phyloP scores from a whole-genome alignment of 805 yeast genomes.

The Yarrowia hollandica region DNA sequence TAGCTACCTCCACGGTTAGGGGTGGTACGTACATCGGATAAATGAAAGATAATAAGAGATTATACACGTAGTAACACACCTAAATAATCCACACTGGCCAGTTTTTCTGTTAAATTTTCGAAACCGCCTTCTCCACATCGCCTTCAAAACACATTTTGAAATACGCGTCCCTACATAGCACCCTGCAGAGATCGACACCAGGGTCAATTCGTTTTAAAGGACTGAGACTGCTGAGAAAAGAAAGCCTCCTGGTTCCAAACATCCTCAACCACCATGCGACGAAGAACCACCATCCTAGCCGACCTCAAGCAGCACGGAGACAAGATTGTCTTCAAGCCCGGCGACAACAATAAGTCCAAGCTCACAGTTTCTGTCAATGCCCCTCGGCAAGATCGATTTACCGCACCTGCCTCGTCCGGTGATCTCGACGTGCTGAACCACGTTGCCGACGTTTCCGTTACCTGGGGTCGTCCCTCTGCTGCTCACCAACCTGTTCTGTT shows the following conservation, averaged over 20 bases:
- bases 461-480: conserved; percentile 11
- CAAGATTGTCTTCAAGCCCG: conserved; percentile 7
- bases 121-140: background rate
- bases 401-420: background rate
- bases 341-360: conserved; percentile 20
- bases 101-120: too few species aligned
- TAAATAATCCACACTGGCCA: too few species aligned
- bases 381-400: conserved; percentile 22
- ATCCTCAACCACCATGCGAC: background rate
- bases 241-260: background rate
- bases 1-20: too few species aligned
- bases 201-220: conserved; percentile 6
- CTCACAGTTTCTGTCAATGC: conserved; percentile 10
- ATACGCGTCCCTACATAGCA: background rate
- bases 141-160: background rate
- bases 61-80: too few species aligned
- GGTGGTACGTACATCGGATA: too few species aligned
- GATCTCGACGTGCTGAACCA: conserved; percentile 16
- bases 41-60: too few species aligned
- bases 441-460: conserved; percentile 17
- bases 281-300: conserved; percentile 4
- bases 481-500: conserved; percentile 2
- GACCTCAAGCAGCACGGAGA: conserved; percentile 8
- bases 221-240: background rate
- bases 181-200: conserved; percentile 28